phyloP scores from a whole-genome alignment of 805 yeast species.

The Kodamaea neixiangensis region DNA sequence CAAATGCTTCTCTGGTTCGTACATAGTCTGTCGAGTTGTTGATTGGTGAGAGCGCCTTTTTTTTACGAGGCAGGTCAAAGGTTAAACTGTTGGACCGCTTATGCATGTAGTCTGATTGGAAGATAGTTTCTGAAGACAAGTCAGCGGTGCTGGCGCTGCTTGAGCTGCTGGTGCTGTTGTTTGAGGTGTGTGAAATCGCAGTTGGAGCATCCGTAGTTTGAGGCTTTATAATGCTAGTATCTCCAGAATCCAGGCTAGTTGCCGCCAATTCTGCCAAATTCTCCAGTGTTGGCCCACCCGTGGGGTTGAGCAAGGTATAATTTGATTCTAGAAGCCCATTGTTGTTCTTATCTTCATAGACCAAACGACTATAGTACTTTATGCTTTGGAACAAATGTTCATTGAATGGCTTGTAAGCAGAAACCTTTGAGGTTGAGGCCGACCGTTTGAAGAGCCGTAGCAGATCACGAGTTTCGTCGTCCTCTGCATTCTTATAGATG shows the following conservation, averaged over 20 bases:
- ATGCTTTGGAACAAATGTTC: conserved; percentile 16
- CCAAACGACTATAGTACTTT: conserved; percentile 28
- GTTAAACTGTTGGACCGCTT: conserved; percentile 1
- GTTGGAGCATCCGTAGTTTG: background rate
- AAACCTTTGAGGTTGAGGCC: background rate
- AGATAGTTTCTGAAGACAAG: background rate
- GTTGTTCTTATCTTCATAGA: conserved; percentile 15
- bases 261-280: background rate
- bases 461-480: background rate
- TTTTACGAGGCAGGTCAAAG: conserved; percentile 4
- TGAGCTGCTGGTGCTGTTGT: background rate
- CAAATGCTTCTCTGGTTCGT: background rate
- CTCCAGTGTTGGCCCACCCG: background rate
- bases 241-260: background rate
- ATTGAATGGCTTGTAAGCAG: conserved; percentile 4
- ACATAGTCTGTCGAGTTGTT: background rate
- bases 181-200: background rate
- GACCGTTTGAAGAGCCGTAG: background rate
- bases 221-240: background rate
- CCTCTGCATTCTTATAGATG: conserved; percentile 9
- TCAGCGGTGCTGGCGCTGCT: conserved; percentile 1
- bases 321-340: background rate
- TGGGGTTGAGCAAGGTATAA: background rate
- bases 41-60: conserved; percentile 2
- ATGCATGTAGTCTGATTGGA: background rate